A percentile compares a stretch with the other conserved stretches of the same genome.
Conservation (phyloP, 2,329 filamentous ascomycete species). For the Fusarium palustre region DNA sequence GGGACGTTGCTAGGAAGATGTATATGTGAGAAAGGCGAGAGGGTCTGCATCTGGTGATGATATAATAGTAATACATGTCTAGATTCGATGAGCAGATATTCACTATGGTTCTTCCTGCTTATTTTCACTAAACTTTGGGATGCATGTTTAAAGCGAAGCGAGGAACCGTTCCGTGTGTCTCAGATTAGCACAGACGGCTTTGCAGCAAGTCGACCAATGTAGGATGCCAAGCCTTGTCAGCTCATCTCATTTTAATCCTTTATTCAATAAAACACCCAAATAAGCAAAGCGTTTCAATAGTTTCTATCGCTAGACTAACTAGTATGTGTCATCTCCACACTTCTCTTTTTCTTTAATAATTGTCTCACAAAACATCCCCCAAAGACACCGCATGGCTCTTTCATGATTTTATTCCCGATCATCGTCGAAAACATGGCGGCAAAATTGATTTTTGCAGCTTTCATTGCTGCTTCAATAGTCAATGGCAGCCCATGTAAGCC, state of each 20-base stretch:
- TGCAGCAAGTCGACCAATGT: neutral
- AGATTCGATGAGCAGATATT: too few relatives aligned
- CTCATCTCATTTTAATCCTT: neutral
- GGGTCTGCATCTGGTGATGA: neutral
- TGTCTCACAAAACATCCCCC: neutral
- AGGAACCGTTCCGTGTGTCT: too few relatives aligned
- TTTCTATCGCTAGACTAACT: neutral
- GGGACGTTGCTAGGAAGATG: neutral
- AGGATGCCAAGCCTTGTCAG: neutral
- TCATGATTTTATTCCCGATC: neutral
- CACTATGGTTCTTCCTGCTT: neutral
- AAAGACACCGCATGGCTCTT: too few relatives aligned
- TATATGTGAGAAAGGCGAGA: neutral
- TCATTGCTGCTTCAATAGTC: neutral
- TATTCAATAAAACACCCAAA: neutral
- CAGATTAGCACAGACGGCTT: neutral
- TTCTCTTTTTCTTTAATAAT: neutral
- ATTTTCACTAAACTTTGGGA: neutral
- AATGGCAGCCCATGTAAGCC: neutral
- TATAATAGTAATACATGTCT: too few relatives aligned
- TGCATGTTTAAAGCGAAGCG: too few relatives aligned
- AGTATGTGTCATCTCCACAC: neutral
- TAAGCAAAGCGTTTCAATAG: neutral
- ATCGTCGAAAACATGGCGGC: neutral
- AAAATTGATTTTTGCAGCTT: neutral